Percentiles rank a stretch among this genome's conserved stretches.
phyloP scores from a whole-genome alignment of 495 filamentous ascomycete genomes.

The Penicillium desertorum region DNA sequence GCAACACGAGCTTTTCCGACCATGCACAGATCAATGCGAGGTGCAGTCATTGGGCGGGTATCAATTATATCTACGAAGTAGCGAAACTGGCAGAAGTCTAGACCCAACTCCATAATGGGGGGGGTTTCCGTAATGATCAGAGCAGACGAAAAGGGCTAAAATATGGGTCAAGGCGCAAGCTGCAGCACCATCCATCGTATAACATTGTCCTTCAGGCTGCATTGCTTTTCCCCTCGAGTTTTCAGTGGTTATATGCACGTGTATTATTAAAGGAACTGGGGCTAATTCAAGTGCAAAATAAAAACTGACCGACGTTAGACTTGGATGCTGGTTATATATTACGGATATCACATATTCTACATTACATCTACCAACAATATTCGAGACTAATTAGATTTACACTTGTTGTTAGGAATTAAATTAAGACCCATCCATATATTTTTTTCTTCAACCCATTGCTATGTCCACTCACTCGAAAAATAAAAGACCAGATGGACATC shows the following conservation, averaged over 20 bases:
- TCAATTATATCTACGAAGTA: background rate
- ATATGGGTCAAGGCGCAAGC: background rate
- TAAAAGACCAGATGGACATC: background rate
- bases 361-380: background rate
- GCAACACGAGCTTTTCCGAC: background rate
- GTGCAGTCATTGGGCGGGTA: background rate
- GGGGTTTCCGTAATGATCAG: background rate
- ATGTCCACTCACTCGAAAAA: background rate
- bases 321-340: too few species aligned
- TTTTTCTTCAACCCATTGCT: background rate
- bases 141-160: background rate
- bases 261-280: background rate
- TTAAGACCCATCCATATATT: background rate
- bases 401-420: background rate
- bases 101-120: constrained; percentile 1
- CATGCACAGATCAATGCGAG: background rate
- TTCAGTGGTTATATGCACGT: background rate
- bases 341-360: background rate
- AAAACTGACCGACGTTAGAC: background rate
- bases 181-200: background rate
- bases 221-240: background rate
- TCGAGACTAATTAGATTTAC: background rate
- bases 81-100: background rate
- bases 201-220: background rate
- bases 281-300: background rate